Conservation (phyloP, 2,329 filamentous ascomycete species). For the Colletotrichum musae region DNA sequence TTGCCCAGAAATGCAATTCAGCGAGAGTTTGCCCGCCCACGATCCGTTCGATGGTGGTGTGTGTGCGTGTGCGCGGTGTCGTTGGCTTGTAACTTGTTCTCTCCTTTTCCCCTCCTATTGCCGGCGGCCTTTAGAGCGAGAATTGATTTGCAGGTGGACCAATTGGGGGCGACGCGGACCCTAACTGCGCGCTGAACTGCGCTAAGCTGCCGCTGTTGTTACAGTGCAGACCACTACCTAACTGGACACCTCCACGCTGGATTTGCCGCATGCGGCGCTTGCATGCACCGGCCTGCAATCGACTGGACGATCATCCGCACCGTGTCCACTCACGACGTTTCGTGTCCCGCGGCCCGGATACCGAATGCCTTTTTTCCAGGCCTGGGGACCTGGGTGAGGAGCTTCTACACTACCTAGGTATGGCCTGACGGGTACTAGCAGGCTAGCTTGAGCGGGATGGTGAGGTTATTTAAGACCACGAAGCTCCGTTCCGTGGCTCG, state of each 20-base stretch:
- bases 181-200: conserved; percentile 3
- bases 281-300: conserved; percentile 38
- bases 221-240: conserved; percentile 3
- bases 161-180: conserved; percentile 29
- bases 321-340: conserved; percentile 39
- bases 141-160: conserved; percentile 32
- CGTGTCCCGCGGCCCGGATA: conserved; percentile 35
- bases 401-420: too few species aligned
- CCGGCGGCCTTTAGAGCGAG: conserved; percentile 37
- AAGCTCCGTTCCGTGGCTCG: conserved; percentile 7
- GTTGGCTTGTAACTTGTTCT: conserved; percentile 13
- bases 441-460: conserved; percentile 11
- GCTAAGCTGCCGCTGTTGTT: neutral
- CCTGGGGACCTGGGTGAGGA: conserved; percentile 4
- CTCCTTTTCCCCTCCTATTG: too few species aligned
- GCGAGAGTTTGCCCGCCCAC: conserved; percentile 38
- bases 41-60: neutral
- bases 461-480: conserved; percentile 18
- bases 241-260: neutral
- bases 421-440: too few species aligned
- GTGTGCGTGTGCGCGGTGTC: neutral
- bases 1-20: conserved; percentile 29
- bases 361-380: conserved; percentile 1
- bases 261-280: conserved; percentile 30
- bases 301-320: conserved; percentile 39